Evolutionary conservation across 1,139 yeast genomes (phyloP).

Genomic region (Saccharomycopsis hybrid): DNA sequence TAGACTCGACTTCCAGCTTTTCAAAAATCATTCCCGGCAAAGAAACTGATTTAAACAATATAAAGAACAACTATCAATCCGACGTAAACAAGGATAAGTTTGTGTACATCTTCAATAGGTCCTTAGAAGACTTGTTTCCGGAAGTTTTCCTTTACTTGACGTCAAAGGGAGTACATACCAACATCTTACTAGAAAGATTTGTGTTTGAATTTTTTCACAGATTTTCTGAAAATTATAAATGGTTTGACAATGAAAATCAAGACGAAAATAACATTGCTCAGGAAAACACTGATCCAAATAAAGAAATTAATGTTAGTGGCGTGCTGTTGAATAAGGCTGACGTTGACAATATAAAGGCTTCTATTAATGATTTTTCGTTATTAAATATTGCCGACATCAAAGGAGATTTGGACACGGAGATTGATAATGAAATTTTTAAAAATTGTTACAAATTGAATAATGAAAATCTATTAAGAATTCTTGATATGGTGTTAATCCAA

Average conservation of each 20-base stretch:
- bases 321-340: slow-evolving; percentile 8
- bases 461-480: slow-evolving; percentile 13
- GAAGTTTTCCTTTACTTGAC: slow-evolving; percentile 19
- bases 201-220: slow-evolving; percentile 20
- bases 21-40: neutral
- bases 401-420: slow-evolving; percentile 3
- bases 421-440: slow-evolving; percentile 8
- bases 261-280: slow-evolving; percentile 13
- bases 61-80: slow-evolving; percentile 14
- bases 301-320: slow-evolving; percentile 9
- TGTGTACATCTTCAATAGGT: slow-evolving; percentile 18
- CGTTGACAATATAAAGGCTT: slow-evolving; percentile 11
- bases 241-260: slow-evolving; percentile 13
- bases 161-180: slow-evolving; percentile 17
- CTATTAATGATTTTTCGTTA: slow-evolving; percentile 3
- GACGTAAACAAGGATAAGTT: slow-evolving; percentile 19
- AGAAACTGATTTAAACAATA: slow-evolving; percentile 11
- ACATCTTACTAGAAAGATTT: slow-evolving; percentile 16
- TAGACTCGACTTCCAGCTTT: slow-evolving; percentile 12
- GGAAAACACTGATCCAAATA: slow-evolving; percentile 1
- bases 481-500: slow-evolving; percentile 20
- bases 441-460: slow-evolving; percentile 17
- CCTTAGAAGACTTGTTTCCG: slow-evolving; percentile 20
- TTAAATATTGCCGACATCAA: slow-evolving; percentile 6
- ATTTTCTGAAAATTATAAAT: slow-evolving; percentile 15